phyloP scores from a whole-genome alignment of 768 basidiomycete genomes.

The Hemileccinum rubropunctum region DNA sequence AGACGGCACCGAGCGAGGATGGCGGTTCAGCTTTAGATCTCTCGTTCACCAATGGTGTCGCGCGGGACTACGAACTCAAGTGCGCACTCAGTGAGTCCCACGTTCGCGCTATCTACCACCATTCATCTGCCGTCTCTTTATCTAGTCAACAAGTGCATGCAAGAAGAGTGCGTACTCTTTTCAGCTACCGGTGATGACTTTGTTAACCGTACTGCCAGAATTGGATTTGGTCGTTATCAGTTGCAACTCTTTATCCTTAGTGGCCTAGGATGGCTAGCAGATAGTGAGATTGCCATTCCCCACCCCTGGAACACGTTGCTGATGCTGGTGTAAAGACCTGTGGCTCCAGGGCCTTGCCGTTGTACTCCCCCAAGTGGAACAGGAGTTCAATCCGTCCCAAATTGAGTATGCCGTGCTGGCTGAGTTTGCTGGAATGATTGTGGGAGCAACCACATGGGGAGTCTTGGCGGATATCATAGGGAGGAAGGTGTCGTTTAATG shows the following conservation, averaged over 20 bases:
- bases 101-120: background rate
- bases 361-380: conserved; percentile 42
- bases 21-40: conserved; percentile 2
- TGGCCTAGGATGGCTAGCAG: conserved; percentile 49
- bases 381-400: conserved; percentile 41
- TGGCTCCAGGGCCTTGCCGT: conserved; percentile 50
- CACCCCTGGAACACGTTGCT: conserved; percentile 23
- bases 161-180: conserved; percentile 38
- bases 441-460: conserved; percentile 50
- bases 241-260: conserved; percentile 44
- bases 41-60: conserved; percentile 23
- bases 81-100: conserved; percentile 28
- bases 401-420: conserved; percentile 47
- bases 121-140: background rate
- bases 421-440: conserved; percentile 47
- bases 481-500: conserved; percentile 44
- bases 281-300: conserved; percentile 36
- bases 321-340: conserved; percentile 13
- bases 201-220: conserved; percentile 26
- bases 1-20: conserved; percentile 11
- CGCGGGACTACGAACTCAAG: conserved; percentile 33
- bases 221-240: conserved; percentile 51
- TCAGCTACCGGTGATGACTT: conserved; percentile 1
- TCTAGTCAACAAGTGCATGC: conserved; percentile 45
- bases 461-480: conserved; percentile 49